A percentile compares a stretch with the other conserved stretches of the same genome.
phyloP scores from a whole-genome alignment of 345 rosid species.

The Aegle marmelos region DNA sequence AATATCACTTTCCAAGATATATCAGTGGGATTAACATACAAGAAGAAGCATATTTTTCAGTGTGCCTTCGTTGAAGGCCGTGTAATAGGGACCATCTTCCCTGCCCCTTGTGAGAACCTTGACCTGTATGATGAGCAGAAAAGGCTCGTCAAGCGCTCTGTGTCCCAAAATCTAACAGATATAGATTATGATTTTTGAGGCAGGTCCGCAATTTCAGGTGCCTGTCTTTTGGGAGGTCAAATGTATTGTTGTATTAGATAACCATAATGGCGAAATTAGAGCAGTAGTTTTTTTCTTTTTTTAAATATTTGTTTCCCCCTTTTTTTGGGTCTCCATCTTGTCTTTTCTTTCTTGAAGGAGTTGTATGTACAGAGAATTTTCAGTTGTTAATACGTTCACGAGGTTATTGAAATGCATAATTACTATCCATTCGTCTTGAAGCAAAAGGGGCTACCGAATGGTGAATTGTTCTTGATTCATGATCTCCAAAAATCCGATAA shows the following conservation, averaged over 20 bases:
- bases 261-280: slow-evolving; percentile 10
- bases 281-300: background rate
- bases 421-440: too few species aligned
- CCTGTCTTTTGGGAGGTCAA: slow-evolving; percentile 2
- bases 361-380: slow-evolving; percentile 27
- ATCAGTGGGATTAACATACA: slow-evolving; percentile 88
- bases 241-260: slow-evolving; percentile 10
- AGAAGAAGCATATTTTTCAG: slow-evolving; percentile 93
- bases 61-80: slow-evolving; percentile 87
- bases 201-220: background rate
- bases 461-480: background rate
- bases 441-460: background rate
- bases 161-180: slow-evolving; percentile 69
- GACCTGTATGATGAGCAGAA: slow-evolving; percentile 80
- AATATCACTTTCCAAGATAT: slow-evolving; percentile 79
- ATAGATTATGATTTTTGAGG: slow-evolving; percentile 75
- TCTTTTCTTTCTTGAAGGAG: slow-evolving; percentile 1
- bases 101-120: slow-evolving; percentile 87
- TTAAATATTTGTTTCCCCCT: background rate
- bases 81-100: slow-evolving; percentile 82
- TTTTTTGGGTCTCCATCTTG: slow-evolving; percentile 5
- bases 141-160: slow-evolving; percentile 57
- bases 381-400: slow-evolving; percentile 3
- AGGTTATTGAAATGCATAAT: slow-evolving; percentile 8
- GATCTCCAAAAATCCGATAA: background rate